Conservation (phyloP, 2,329 filamentous ascomycete species). For the Tolypocladium paradoxum region DNA sequence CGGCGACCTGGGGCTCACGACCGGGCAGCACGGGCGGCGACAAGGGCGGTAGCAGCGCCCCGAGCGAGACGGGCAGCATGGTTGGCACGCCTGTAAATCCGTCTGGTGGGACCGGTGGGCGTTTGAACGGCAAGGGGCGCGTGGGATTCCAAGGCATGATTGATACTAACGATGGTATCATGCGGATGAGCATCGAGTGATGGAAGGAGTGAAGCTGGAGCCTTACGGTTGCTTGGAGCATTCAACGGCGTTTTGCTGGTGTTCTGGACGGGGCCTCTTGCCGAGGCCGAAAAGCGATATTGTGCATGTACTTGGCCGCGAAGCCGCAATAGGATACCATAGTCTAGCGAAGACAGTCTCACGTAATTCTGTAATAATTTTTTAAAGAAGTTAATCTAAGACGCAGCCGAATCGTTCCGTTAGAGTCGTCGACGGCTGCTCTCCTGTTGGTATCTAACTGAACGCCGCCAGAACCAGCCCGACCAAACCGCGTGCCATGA, state of each 20-base stretch:
- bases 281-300: neutral
- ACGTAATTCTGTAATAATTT: neutral
- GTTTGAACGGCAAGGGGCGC: slow-evolving; percentile 45
- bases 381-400: neutral
- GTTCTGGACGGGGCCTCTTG: neutral
- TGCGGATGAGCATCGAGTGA: slow-evolving; percentile 94
- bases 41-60: slow-evolving; percentile 39
- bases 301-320: neutral
- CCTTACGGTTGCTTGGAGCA: neutral
- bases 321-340: neutral
- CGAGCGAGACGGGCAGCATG: slow-evolving; percentile 37
- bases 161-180: slow-evolving; percentile 88
- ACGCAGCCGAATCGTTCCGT: neutral
- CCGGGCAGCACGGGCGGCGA: slow-evolving; percentile 51
- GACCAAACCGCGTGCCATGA: neutral
- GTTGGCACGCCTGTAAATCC: slow-evolving; percentile 17
- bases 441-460: slow-evolving; percentile 3
- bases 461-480: neutral
- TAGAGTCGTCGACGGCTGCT: neutral
- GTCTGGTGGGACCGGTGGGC: slow-evolving; percentile 26
- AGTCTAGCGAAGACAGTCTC: neutral
- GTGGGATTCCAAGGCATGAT: slow-evolving; percentile 87
- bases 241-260: neutral
- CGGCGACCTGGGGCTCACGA: slow-evolving; percentile 60
- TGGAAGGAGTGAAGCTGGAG: neutral